Evolutionary conservation across 2,329 filamentous ascomycete species (phyloP), one percentile per base, ranked within the genome.

Genomic region (Sporothrix phasma): DNA sequence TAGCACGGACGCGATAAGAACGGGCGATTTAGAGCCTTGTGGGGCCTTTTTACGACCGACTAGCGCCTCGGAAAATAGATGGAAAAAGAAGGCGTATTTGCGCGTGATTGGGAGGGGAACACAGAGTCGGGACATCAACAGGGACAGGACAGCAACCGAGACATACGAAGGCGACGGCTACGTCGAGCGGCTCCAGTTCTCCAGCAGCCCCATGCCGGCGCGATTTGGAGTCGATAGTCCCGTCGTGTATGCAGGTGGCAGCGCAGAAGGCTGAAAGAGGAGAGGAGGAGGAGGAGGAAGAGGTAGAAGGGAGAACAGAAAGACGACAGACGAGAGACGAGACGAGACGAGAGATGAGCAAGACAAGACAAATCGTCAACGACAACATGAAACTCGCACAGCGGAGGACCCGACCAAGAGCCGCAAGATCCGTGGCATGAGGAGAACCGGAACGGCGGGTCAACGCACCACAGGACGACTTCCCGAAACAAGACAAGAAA

Each of bases 1-100:
- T 56, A 43, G 46, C 63, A 61, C 47, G 39, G 39, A 63, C 3
- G 61, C 54, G 62, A 59, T 63, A 41, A 58, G 53, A 63, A 49
- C 51, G 29, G 31, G 4, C 26, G 47, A 31, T 51, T 29, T 6
- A 10, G 3, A 17, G 26, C 13, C 13, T 17, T 37, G 37, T 37
- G 51, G 49, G 29, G 53, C 22, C 22, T 26, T 58, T 43, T 34
- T 58, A 29, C 26, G 22, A 43, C 34, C 39, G 53, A 43, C n/a
- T 29, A 41, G 39, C 29, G 34, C 22, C 8, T 22, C 19, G 15
- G 13, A 29, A 63, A 26, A 45, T 19, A 49, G 4, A 17, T n/a
- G 24, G 17, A 5, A 17, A 7, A 39, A 51, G 17, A 49, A 45
- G n/a, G n/a, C n/a, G n/a, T n/a, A n/a, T n/a, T n/a, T n/a, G n/a